These are phyloP conservation scores for Penicillium paneum DNA, from an alignment of 2,329 filamentous ascomycete genomes.

Conservation along the genomic window DNA sequence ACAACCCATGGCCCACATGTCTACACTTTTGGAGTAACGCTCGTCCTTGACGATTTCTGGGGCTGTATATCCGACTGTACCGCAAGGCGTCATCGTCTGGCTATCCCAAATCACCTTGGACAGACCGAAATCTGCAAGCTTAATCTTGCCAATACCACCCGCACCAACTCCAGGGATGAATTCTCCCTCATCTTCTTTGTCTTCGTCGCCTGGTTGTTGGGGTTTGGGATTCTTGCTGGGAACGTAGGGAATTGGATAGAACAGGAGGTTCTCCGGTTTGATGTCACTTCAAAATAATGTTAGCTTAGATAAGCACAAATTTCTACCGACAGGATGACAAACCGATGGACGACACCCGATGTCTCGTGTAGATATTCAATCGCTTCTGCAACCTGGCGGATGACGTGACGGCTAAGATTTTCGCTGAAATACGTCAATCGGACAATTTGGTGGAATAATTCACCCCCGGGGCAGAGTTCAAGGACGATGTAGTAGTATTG, in stretches of 20 bases:
- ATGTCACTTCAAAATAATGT: constrained; percentile 51
- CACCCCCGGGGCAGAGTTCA: constrained; percentile 89
- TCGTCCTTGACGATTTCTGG: constrained; percentile 99
- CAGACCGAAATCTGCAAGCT: constrained; percentile 96
- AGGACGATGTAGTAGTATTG: constrained; percentile 98
- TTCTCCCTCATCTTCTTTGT: constrained; percentile 95
- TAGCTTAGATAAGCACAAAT: constrained; percentile 1
- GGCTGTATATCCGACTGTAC: constrained; percentile 95
- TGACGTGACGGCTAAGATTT: constrained; percentile 88
- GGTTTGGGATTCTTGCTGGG: constrained; percentile 79
- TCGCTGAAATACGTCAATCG: constrained; percentile 98
- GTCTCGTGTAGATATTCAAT: constrained; percentile 93
- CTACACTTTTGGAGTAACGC: constrained; percentile 95
- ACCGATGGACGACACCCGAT: constrained; percentile 95
- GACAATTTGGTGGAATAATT: constrained; percentile 98
- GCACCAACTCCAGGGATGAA: constrained; percentile 77
- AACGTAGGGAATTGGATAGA: constrained; percentile 78
- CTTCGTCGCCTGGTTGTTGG: constrained; percentile 82
- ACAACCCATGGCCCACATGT: constrained; percentile 98
- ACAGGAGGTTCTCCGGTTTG: constrained; percentile 96
- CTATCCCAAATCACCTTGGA: constrained; percentile 99
- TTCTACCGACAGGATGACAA: constrained; percentile 34
- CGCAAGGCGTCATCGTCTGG: constrained; percentile 98
- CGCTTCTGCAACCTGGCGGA: constrained; percentile 89
- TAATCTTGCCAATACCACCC: constrained; percentile 90